These are phyloP conservation scores for Sutorius australiensis DNA, from an alignment of 768 basidiomycete species.

Conservation along the genomic window DNA sequence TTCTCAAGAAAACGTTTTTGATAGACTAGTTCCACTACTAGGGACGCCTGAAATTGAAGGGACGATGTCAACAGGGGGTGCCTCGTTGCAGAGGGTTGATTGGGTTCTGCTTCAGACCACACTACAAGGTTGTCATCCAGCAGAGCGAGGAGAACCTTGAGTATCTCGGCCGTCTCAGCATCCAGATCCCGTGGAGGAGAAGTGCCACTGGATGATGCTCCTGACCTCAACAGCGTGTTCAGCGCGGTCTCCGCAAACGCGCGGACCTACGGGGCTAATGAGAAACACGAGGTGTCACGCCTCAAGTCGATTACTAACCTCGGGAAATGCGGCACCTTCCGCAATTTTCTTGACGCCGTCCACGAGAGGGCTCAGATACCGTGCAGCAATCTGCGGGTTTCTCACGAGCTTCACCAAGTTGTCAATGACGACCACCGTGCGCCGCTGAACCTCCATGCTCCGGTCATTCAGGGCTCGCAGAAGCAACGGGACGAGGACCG, in stretches of 20 bases:
- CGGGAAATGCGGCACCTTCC: constrained; percentile 90
- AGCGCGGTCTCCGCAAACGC: constrained; percentile 88
- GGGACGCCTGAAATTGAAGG: constrained; percentile 66
- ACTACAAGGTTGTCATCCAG: constrained; percentile 48
- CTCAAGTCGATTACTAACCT: constrained; percentile 44
- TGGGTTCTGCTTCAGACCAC: constrained; percentile 41
- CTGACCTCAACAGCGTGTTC: constrained; percentile 74
- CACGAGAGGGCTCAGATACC: constrained; percentile 81
- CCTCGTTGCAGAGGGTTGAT: constrained; percentile 51
- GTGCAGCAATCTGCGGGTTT: constrained; percentile 83
- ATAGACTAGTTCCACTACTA: constrained; percentile 76
- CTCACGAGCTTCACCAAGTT: constrained; percentile 98
- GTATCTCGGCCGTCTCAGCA: constrained; percentile 54
- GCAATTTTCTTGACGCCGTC: constrained; percentile 91
- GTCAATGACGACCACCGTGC: constrained; percentile 91
- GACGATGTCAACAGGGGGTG: constrained; percentile 56
- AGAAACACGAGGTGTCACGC: constrained; percentile 8
- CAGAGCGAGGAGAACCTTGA: constrained; percentile 54
- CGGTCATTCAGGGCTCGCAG: constrained; percentile 90
- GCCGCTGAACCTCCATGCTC: constrained; percentile 93
- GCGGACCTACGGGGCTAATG: constrained; percentile 55
- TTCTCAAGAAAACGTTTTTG: constrained; percentile 51
- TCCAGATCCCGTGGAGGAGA: constrained; percentile 71
- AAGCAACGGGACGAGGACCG: constrained; percentile 90
- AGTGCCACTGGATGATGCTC: constrained; percentile 71